Evolutionary conservation across 2,329 filamentous ascomycete species (phyloP), one percentile per base, ranked within the genome.

Genomic region (Exophiala alcalophila): DNA sequence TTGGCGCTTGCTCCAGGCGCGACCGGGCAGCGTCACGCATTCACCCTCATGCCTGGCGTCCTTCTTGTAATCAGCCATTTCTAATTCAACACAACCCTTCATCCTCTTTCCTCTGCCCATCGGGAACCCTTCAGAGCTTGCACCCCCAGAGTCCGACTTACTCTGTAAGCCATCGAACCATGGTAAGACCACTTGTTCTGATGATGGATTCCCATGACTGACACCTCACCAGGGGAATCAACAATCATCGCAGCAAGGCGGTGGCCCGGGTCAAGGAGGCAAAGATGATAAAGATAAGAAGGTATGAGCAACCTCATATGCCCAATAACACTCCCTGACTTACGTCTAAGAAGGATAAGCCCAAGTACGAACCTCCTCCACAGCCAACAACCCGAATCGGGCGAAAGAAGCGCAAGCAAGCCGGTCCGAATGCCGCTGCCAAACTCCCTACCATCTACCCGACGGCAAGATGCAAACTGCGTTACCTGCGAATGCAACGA

Each of bases 301-400:
- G 80, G 91, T 86, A 70, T 41, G 65, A 29, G 20, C 18, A 18
- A 25, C 5, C 10, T 10, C 42, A 20, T 28, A 26, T 14, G 20
- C 10, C 20, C 26, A 10, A 4, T 6, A 24, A 6, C 18, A 16
- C 5, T 15, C 26, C 21, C 47, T 57, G 38, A 58, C 29, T 27
- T 12, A 27, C 23, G n/a, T 36, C 49, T 58, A 61, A 95, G 91
- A 97, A 98, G 79, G 91, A 98, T 53, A 98, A 98, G 83, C 92
- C 92, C 65, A 97, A 95, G 85, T 98, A 98, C 76, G 92, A 98
- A 70, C 92, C 92, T 54, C 92, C 92, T 57, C 92, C 92, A 68
- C 84, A 91, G 62, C 92, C 92, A 52, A 98, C 92, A 51, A 97
- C 92, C 56, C 87, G 92, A 65, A 84, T 98, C 65, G 92, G 92